Percentiles rank a stretch among this genome's conserved stretches.
phyloP scores from a whole-genome alignment of 2,329 filamentous ascomycete genomes.

The Macrophomina phaseolina region DNA sequence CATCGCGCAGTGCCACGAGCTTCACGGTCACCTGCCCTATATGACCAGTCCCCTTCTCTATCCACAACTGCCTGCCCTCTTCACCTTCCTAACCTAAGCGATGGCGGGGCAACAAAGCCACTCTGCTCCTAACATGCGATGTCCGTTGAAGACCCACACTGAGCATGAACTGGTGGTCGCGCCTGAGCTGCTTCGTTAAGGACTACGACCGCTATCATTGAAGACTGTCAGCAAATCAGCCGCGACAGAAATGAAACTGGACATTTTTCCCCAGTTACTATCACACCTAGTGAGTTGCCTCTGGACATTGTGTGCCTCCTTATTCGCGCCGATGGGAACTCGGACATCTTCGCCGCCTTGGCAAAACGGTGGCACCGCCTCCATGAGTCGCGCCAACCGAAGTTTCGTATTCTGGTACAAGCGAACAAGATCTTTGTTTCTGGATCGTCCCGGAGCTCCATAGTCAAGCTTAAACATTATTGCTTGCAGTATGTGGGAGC shows the following conservation, averaged over 20 bases:
- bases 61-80: not conserved
- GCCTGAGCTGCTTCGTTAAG: not conserved
- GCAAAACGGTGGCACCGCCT: constrained; percentile 2
- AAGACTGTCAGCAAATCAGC: not conserved
- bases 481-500: not conserved
- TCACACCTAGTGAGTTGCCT: not conserved
- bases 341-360: constrained; percentile 2
- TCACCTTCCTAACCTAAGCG: constrained; percentile 19
- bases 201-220: not conserved
- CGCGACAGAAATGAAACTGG: not conserved
- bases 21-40: not conserved
- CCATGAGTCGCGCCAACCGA: constrained; percentile 8
- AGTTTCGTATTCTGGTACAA: constrained; percentile 22
- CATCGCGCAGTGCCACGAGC: not conserved
- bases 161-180: not conserved
- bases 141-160: not conserved
- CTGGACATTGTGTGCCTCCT: not conserved
- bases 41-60: not conserved
- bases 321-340: not conserved
- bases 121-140: not conserved
- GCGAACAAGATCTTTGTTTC: not conserved
- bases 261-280: not conserved
- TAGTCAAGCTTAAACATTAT: not conserved
- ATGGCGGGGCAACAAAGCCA: not conserved
- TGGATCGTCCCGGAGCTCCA: not conserved